Base-by-base conservation (phyloP, 2,329 filamentous ascomycete species). In the Penicillium sp. region DNA sequence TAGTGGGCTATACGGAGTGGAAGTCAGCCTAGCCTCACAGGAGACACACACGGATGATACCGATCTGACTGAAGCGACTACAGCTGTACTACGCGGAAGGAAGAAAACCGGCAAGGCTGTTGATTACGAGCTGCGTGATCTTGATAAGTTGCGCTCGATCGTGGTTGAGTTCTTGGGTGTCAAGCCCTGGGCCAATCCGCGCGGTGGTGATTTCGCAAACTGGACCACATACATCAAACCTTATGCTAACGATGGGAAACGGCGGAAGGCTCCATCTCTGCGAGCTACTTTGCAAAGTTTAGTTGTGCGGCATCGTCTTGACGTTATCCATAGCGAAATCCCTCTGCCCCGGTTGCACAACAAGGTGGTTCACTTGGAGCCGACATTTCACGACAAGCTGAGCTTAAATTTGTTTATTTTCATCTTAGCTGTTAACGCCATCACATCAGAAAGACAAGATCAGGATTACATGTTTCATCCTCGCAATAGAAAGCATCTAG, bases 401-500 rank as follows among this genome's bases (percentile, higher is more conserved):
- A 91, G 90, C 0, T 83, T 93, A 29, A 97, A 97, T 67, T 78
- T 96, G 1, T 97, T 97, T 71, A 86, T 91, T 0, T 90, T 95
- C 77, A 88, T 92, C 72, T 86, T 97, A 51, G 89, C 91, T 2
- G 89, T 92, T 67, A 98, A 98, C 72, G 88, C 92, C 0, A 88
- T 98, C 0, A 93, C 93, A 26, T 97, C 93, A 5, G 91, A 97
- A 71, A 84, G 93, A 11, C 88, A 85, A 0, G 94, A 94, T 69
- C 82, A 86, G 59, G 93, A 97, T 73, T 97, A 97, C 72, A 90
- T 98, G 66, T 97, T 97, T 69, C 91, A 97, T 69, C 85, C 86
- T 0, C 87, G 85, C 13, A 93, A 93, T 69, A 81, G 85, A 31
- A 89, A 88, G 64, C 83, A 84, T 45, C 80, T 96, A 13, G 79